These are phyloP conservation scores for Asclepias syriaca DNA, from an alignment of 257 asterid species.

Conservation along the genomic window DNA sequence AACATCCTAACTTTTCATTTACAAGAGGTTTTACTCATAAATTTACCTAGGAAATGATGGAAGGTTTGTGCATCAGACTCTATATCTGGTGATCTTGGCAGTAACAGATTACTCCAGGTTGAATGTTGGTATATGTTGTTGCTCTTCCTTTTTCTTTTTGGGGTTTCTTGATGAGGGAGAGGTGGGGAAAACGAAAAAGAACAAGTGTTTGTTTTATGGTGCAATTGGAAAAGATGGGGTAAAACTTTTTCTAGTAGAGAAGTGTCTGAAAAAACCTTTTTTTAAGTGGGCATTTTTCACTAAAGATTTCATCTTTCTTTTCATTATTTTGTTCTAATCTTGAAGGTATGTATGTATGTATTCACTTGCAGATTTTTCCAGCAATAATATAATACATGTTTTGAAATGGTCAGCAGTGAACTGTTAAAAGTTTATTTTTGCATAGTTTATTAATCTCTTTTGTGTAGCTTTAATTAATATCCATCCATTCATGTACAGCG, in stretches of 20 bases:
- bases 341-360: background rate
- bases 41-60: background rate
- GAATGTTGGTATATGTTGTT: too few relatives aligned
- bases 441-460: background rate
- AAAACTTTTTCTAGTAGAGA: background rate
- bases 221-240: background rate
- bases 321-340: background rate
- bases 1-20: background rate
- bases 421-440: too few relatives aligned
- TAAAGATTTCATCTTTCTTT: background rate
- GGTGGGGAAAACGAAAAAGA: too few relatives aligned
- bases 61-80: background rate
- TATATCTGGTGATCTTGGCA: background rate
- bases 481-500: constrained; percentile 2
- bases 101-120: too few relatives aligned
- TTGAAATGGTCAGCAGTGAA: background rate
- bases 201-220: background rate
- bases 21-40: background rate
- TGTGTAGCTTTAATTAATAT: background rate
- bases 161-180: background rate
- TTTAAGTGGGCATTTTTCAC: background rate
- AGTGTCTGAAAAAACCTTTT: background rate
- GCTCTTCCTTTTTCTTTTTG: background rate
- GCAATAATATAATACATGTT: background rate
- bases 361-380: background rate